Percentiles rank a stretch among this genome's conserved stretches.
Evolutionary conservation across 805 yeast genomes (phyloP).

Genomic region (Hanseniaspora guilliermondii): DNA sequence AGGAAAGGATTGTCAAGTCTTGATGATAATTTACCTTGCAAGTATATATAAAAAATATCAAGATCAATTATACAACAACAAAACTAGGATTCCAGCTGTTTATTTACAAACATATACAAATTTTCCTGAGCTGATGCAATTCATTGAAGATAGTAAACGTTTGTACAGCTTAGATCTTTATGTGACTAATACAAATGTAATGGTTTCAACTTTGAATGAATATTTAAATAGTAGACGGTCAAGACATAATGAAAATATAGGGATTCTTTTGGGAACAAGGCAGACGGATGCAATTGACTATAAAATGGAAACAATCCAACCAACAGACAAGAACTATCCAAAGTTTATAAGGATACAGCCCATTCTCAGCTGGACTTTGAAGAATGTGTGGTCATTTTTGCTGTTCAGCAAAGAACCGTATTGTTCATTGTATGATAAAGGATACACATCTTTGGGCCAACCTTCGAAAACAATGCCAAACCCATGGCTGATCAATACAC

Average conservation of each 20-base stretch:
- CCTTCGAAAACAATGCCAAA: constrained; percentile 56
- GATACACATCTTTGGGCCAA: constrained; percentile 88
- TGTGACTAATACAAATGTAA: constrained; percentile 17
- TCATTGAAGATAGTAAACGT: constrained; percentile 43
- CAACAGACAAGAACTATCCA: constrained; percentile 90
- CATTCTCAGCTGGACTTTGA: constrained; percentile 73
- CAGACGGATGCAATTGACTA: constrained; percentile 77
- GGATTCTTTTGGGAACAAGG: constrained; percentile 79
- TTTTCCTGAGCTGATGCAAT: constrained; percentile 56
- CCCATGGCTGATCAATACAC: constrained; percentile 37
- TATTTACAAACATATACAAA: constrained; percentile 65
- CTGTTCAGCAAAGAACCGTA: constrained; percentile 47
- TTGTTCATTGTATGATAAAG: constrained; percentile 65
- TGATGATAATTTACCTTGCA: constrained; percentile 64
- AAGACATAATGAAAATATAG: constrained; percentile 33
- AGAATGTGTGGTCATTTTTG: constrained; percentile 76
- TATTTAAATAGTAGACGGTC: not conserved
- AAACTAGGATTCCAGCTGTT: constrained; percentile 37
- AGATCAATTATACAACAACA: constrained; percentile 20
- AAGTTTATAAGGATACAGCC: constrained; percentile 74
- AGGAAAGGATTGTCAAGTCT: constrained; percentile 90
- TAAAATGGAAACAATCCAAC: constrained; percentile 35
- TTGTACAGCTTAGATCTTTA: constrained; percentile 43
- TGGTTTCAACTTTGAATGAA: not conserved
- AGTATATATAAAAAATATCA: constrained; percentile 29